Evolutionary conservation across 1,284 basidiomycete genomes (phyloP), one percentile per base, ranked within the genome.

Genomic region (Sutorius eximius): DNA sequence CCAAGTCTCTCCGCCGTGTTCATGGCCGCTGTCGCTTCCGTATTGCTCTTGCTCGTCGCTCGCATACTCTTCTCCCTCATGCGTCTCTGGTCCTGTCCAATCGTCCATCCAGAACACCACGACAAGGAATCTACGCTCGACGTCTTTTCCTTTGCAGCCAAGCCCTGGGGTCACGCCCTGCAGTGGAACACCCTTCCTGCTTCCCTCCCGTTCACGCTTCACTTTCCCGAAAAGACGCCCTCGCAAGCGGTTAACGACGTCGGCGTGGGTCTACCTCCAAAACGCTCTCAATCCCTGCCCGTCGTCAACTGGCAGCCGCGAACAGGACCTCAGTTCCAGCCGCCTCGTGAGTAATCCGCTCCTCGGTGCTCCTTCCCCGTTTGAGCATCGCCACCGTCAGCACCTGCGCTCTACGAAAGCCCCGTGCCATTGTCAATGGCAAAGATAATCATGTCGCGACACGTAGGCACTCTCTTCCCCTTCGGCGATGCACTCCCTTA

Each of bases 381-480:
- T 29, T 49, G 45, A 53, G 43, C 52, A n/a, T 38, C 7, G 18
- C 29, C 3, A 38, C 45, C 27, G 4, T 22, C 24, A 71, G 67
- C 68, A 15, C 67, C 67, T 15, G 70, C 69, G 0, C 57, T 72
- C 13, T 69, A 72, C 32, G 68, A 69, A 52, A 72, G n/a, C 59
- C 69, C 64, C 33, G 56, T 71, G 41, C 67, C 67, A 33, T 49
- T 72, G 37, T 69, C 67, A 7, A 72, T 72, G 70, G 67, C 67
- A 49, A 69, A 69, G 56, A 59, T 69, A 22, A 69, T 69, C 57
- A 69, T 69, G 67, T 71, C 67, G 37, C 67, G 67, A 50, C 67
- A 69, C 53, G 67, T 69, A 54, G 41, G 70, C 40, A 5, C 22
- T 41, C n/a, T n/a, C 33, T 18, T 10, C n/a, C 20, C 13, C 16